Conservation (phyloP, 148 eudicot genomes). For the Persicaria tinctoria region DNA sequence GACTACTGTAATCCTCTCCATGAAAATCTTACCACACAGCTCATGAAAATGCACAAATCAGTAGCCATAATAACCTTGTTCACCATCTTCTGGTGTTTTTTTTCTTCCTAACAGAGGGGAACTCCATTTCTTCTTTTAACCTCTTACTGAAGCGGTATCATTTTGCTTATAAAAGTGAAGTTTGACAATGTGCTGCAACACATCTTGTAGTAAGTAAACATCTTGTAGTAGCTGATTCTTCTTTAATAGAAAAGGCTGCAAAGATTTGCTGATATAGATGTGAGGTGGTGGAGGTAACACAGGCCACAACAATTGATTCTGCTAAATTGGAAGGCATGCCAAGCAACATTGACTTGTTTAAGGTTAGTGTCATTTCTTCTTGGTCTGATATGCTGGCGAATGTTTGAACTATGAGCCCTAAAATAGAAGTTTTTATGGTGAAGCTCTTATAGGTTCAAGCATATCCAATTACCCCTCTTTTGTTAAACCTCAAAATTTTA, state of each 20-base stretch:
- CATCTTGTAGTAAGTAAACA: constrained; percentile 68
- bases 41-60: background rate
- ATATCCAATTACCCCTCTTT: background rate
- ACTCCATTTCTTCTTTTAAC: too few relatives aligned
- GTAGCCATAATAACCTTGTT: background rate
- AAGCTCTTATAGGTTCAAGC: background rate
- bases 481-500: constrained; percentile 1
- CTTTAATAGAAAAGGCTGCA: constrained; percentile 65
- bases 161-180: background rate
- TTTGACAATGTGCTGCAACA: constrained; percentile 14
- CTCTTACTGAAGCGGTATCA: background rate
- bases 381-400: background rate
- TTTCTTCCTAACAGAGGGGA: too few relatives aligned
- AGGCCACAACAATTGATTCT: constrained; percentile 77
- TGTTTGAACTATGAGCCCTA: background rate
- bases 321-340: constrained; percentile 95
- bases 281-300: constrained; percentile 62
- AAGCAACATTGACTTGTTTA: constrained; percentile 85
- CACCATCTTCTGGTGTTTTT: background rate
- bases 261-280: constrained; percentile 47
- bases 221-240: constrained; percentile 69
- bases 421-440: background rate
- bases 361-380: constrained; percentile 38
- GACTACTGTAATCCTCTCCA: too few relatives aligned
- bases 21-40: background rate